Percentiles rank a stretch among this genome's conserved stretches.
Conservation (phyloP, 1,139 yeast species). For the Saccharomyces hybrid region DNA sequence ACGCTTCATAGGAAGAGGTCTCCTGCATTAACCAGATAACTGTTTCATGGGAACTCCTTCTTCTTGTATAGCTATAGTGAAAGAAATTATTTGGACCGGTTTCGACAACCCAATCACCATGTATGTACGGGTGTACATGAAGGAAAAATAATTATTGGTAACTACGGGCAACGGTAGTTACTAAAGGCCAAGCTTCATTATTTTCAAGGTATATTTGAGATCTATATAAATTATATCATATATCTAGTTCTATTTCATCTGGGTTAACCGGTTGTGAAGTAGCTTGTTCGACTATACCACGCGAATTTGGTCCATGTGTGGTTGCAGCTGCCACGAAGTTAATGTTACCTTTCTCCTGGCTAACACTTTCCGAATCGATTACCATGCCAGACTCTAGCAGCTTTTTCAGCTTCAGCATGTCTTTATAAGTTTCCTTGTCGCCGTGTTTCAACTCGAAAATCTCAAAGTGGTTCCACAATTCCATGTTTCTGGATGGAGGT, state of each 20-base stretch:
- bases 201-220: background rate
- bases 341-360: conserved; percentile 31
- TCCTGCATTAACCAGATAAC: too few relatives aligned
- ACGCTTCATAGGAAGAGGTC: too few relatives aligned
- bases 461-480: conserved; percentile 62
- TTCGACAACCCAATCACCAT: background rate
- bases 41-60: too few relatives aligned
- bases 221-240: conserved; percentile 15
- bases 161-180: background rate
- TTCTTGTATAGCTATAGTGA: too few relatives aligned
- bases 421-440: conserved; percentile 61
- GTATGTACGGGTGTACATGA: background rate
- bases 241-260: conserved; percentile 60
- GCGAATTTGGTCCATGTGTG: conserved; percentile 6
- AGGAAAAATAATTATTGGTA: background rate
- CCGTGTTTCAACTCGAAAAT: conserved; percentile 67
- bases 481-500: conserved; percentile 35
- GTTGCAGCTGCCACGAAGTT: conserved; percentile 43
- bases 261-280: conserved; percentile 35
- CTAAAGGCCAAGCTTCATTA: background rate
- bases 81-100: background rate
- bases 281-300: background rate
- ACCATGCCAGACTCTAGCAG: conserved; percentile 39
- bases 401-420: conserved; percentile 62
- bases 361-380: conserved; percentile 32